A percentile compares a stretch with the other conserved stretches of the same genome.
These are phyloP conservation scores for Tetraselmis striata DNA, from an alignment of 139 green algal species.

Conservation along the genomic window DNA sequence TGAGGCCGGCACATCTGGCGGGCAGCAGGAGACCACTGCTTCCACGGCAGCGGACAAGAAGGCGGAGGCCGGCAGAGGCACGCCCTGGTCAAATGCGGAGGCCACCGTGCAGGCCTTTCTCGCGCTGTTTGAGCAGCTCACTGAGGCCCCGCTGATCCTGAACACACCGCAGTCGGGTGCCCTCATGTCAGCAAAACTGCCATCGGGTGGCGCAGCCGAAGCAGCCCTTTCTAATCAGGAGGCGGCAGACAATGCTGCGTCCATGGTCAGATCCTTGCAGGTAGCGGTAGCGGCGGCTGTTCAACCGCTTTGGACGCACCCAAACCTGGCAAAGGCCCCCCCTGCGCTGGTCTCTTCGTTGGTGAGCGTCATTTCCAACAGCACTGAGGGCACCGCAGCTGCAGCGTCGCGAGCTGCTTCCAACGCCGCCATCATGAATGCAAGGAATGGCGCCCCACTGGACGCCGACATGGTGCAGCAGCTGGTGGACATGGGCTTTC, in stretches of 20 bases:
- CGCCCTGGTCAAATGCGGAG: slow-evolving; percentile 9
- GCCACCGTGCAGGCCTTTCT: slow-evolving; percentile 21
- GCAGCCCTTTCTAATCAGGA: slow-evolving; percentile 7
- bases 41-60: not conserved
- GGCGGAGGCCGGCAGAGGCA: not conserved
- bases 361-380: slow-evolving; percentile 51
- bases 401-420: slow-evolving; percentile 1
- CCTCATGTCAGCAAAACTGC: not conserved
- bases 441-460: not conserved
- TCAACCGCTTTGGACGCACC: slow-evolving; percentile 68
- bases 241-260: not conserved
- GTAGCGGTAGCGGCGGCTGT: slow-evolving; percentile 47
- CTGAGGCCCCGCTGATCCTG: slow-evolving; percentile 43
- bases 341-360: slow-evolving; percentile 27
- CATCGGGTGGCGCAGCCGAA: slow-evolving; percentile 21
- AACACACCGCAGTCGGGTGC: slow-evolving; percentile 12
- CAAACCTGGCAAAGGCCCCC: slow-evolving; percentile 20
- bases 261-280: slow-evolving; percentile 28
- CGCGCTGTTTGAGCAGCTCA: slow-evolving; percentile 57
- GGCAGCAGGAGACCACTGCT: not conserved
- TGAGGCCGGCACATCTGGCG: not conserved
- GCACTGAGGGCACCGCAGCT: slow-evolving; percentile 32
- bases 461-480: slow-evolving; percentile 48
- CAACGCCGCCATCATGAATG: no score
- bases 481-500: slow-evolving; percentile 91